Evolutionary conservation across 768 basidiomycete species (phyloP).

Genomic region (Amanita molliuscula): DNA sequence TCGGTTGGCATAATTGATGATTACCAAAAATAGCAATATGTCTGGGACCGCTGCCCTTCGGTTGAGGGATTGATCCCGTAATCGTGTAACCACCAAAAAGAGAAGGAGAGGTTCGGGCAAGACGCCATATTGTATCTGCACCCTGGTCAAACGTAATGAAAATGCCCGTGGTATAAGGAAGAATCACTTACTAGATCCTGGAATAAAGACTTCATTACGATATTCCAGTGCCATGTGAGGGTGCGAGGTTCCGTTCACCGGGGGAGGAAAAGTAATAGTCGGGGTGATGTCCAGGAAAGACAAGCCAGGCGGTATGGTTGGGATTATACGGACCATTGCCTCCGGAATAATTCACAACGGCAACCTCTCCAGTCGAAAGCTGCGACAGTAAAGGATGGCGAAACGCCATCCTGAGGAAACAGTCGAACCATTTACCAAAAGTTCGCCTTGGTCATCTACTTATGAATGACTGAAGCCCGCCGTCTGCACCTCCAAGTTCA

Average conservation of each 20-base stretch:
- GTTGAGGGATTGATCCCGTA: conserved; percentile 51
- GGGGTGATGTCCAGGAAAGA: conserved; percentile 25
- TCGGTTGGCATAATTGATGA: not conserved
- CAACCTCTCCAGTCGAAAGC: conserved; percentile 50
- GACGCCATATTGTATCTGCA: conserved; percentile 59
- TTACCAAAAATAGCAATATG: conserved; percentile 29
- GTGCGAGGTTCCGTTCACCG: conserved; percentile 32
- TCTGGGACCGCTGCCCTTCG: conserved; percentile 56
- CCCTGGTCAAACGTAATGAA: conserved; percentile 31
- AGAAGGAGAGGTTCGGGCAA: conserved; percentile 30
- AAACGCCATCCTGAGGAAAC: conserved; percentile 36
- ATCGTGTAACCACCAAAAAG: conserved; percentile 37
- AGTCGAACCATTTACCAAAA: conserved; percentile 36
- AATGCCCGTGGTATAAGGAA: not conserved
- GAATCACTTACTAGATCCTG: conserved; percentile 47
- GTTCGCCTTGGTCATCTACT: conserved; percentile 30
- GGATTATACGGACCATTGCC: conserved; percentile 45
- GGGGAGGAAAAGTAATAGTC: conserved; percentile 43
- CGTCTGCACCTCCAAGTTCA: conserved; percentile 33
- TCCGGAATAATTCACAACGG: conserved; percentile 45
- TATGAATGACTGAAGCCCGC: conserved; percentile 46
- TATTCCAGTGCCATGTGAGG: conserved; percentile 60
- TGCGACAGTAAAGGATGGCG: conserved; percentile 39
- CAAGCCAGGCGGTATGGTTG: conserved; percentile 28
- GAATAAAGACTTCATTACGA: conserved; percentile 45